Evolutionary conservation across 352 stramenopile species (phyloP).

Genomic region (Phytophthora tubulina): DNA sequence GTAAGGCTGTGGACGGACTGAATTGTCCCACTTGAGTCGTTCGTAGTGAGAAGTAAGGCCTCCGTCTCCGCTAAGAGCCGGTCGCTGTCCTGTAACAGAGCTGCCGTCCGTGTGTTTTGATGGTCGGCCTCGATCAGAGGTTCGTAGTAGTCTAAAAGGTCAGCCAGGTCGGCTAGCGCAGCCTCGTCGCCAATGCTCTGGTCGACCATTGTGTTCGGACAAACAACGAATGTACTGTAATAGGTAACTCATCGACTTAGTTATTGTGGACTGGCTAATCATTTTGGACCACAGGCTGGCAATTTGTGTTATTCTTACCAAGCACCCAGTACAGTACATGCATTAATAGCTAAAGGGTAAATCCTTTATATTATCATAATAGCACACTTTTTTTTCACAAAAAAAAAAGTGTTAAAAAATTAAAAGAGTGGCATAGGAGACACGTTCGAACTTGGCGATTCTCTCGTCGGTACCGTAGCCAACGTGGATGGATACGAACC

Average conservation of each 20-base stretch:
- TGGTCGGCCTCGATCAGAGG: background rate
- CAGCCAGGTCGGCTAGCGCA: conserved; percentile 14
- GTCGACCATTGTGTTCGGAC: background rate
- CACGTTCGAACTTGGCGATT: no score
- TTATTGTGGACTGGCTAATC: no score
- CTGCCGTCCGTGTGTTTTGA: background rate
- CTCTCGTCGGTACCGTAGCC: no score
- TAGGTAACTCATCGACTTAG: background rate
- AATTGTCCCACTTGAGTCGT: background rate
- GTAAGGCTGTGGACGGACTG: background rate
- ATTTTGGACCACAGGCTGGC: background rate
- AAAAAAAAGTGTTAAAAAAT: no score
- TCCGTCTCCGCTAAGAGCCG: conserved; percentile 32
- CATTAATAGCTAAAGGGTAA: no score
- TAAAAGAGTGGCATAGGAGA: no score
- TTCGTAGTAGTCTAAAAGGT: conserved; percentile 14
- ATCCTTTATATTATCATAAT: no score
- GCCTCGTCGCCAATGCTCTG: conserved; percentile 11
- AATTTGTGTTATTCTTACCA: no score
- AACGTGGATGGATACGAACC: no score
- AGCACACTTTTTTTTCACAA: no score
- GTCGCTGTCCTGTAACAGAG: conserved; percentile 16
- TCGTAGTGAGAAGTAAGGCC: conserved; percentile 3
- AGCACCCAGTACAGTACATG: no score
- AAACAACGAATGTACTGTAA: no score